Conservation (phyloP, 2,329 filamentous ascomycete species). For the Epichloe baconii region DNA sequence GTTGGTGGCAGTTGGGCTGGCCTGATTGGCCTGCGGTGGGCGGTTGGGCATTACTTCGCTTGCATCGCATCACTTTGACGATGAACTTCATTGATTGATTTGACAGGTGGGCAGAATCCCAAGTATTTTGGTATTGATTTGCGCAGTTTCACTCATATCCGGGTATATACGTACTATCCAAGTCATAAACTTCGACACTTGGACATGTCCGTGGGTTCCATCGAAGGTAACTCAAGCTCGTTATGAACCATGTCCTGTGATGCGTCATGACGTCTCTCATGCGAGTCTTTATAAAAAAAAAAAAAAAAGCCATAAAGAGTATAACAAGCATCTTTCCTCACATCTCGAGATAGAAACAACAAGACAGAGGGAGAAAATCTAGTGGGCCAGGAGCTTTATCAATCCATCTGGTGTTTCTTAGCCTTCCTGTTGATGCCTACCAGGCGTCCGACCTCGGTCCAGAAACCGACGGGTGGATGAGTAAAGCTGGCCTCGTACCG, state of each 20-base stretch:
- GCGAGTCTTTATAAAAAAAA: not conserved
- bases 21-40: not conserved
- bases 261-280: not conserved
- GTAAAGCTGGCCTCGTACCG: constrained; percentile 41
- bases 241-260: not conserved
- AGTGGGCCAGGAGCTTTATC: not conserved
- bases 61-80: not conserved
- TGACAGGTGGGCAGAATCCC: not conserved
- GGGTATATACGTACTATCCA: constrained; percentile 4
- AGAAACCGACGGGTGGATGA: constrained; percentile 37
- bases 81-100: not conserved
- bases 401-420: constrained; percentile 8
- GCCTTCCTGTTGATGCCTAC: constrained; percentile 23
- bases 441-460: constrained; percentile 37
- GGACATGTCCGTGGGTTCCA: not conserved
- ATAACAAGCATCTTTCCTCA: not conserved
- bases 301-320: not conserved
- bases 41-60: too few relatives aligned
- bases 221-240: not conserved
- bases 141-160: constrained; percentile 1
- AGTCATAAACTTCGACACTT: not conserved
- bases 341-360: not conserved
- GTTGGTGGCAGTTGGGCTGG: not conserved
- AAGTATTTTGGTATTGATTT: not conserved
- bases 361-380: not conserved